Evolutionary conservation across 257 asterid genomes (phyloP), one percentile per base, ranked within the genome.

Genomic region (Eustoma russellianum): DNA sequence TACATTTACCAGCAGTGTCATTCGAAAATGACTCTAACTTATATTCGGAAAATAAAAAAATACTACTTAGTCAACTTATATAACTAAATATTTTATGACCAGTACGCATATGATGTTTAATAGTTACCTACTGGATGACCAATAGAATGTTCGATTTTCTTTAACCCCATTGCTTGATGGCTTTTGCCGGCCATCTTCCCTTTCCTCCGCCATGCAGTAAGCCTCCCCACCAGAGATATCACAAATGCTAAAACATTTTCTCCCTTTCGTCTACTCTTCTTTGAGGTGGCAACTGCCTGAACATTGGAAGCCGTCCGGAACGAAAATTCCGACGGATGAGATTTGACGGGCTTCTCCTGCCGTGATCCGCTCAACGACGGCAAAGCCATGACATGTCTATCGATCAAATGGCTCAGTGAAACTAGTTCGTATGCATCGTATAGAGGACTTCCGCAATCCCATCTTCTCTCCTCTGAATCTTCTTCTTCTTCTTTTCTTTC

Each of bases 381-480:
- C 46, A 76, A 60, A n/a, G 34, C 11, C 85, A 81, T 72, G 38
- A 70, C 40, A 13, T 83, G 72, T 47, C 75, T 75, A 55, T 86
- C 95, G 30, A 83, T 61, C 13, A 74, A 17, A 60, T 81, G 82
- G 77, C 70, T 71, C 0, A 86, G 44, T 1, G 86, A 69, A 48
- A 64, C 83, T 19, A 86, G 48, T 47, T 86, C 94, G 47, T 77
- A 68, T 0, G 95, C 72, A 70, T 83, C 95, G 46, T 86, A 86
- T 1, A 86, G 50, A 33, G 88, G 88, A 66, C 94, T 86, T 13
- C 79, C 91, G 64, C 95, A 83, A 62, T 78, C 95, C 90, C 93
- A 81, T 18, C 73, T 49, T 9, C 53, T 72, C n/a, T 35, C 12
- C 41, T 60, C 50, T 9, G 57, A 46, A 0, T 52, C 70, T 6